phyloP scores from a whole-genome alignment of 2,329 filamentous ascomycete genomes.

The Aphanocladium album region DNA sequence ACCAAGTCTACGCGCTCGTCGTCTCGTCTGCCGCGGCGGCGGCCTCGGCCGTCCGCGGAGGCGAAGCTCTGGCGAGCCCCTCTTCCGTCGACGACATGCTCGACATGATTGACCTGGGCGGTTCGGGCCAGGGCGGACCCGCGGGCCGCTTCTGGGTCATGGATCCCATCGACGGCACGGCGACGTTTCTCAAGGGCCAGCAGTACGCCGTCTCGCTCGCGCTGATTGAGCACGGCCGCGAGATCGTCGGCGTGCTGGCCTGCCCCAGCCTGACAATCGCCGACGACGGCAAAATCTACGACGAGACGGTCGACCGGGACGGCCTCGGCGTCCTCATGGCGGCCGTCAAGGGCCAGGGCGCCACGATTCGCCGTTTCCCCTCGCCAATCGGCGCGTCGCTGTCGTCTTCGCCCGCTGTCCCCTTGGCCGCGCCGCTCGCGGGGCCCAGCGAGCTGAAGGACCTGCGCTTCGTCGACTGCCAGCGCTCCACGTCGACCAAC shows the following conservation, averaged over 20 bases:
- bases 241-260: constrained; percentile 55
- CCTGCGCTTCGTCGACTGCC: constrained; percentile 31
- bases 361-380: constrained; percentile 23
- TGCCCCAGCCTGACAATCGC: constrained; percentile 52
- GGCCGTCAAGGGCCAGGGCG: constrained; percentile 28
- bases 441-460: constrained; percentile 16
- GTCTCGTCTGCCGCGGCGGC: constrained; percentile 19
- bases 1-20: constrained; percentile 53
- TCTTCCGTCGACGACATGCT: constrained; percentile 51
- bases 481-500: constrained; percentile 25
- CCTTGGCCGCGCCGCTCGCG: constrained; percentile 18
- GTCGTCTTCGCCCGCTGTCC: constrained; percentile 17
- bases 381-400: constrained; percentile 12
- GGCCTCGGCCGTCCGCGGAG: constrained; percentile 8
- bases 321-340: constrained; percentile 33
- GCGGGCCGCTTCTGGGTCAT: constrained; percentile 52
- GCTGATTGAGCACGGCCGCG: constrained; percentile 50
- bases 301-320: constrained; percentile 28
- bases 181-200: constrained; percentile 54
- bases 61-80: constrained; percentile 31
- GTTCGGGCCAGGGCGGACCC: constrained; percentile 31
- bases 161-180: constrained; percentile 61
- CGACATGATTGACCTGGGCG: constrained; percentile 55
- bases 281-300: constrained; percentile 29
- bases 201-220: constrained; percentile 60